Conservation (phyloP, 495 filamentous ascomycete genomes). For the Penicillium arizonense region DNA sequence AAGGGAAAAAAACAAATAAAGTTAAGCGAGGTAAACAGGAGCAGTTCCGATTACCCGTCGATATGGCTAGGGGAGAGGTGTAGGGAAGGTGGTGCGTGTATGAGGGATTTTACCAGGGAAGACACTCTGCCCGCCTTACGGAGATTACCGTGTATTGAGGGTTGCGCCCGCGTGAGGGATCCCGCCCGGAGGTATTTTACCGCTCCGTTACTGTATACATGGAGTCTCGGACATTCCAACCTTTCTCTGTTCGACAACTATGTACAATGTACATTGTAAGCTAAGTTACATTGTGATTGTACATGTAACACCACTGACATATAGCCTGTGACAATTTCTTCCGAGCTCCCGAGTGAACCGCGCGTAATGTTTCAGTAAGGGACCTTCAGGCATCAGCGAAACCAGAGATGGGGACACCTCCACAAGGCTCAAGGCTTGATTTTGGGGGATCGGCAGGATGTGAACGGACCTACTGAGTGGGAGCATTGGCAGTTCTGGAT, state of each 20-base stretch:
- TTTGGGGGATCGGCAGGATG: background rate
- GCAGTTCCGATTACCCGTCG: slow-evolving; percentile 3
- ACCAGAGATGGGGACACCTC: background rate
- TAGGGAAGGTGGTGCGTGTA: slow-evolving; percentile 13
- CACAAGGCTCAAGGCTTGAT: slow-evolving; percentile 10
- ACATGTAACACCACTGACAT: no score
- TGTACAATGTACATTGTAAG: background rate
- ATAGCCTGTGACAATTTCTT: background rate
- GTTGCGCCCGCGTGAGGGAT: background rate
- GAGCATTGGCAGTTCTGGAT: no score
- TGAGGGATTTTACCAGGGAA: slow-evolving; percentile 26
- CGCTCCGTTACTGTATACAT: background rate
- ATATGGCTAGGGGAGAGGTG: slow-evolving; percentile 1
- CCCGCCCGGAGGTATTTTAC: slow-evolving; percentile 10
- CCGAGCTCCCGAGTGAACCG: background rate
- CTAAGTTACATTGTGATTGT: no score
- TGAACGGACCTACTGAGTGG: background rate
- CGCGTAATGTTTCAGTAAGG: slow-evolving; percentile 3
- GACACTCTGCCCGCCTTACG: background rate
- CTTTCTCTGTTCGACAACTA: background rate
- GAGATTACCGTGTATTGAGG: background rate
- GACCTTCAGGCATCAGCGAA: slow-evolving; percentile 11
- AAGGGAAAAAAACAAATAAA: slow-evolving; percentile 1
- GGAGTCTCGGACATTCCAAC: background rate
- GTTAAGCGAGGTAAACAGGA: slow-evolving; percentile 2